Percentiles rank a stretch among this genome's conserved stretches.
Evolutionary conservation across 768 basidiomycete genomes (phyloP).

Genomic region (Boletus pseudo-olivaceus): DNA sequence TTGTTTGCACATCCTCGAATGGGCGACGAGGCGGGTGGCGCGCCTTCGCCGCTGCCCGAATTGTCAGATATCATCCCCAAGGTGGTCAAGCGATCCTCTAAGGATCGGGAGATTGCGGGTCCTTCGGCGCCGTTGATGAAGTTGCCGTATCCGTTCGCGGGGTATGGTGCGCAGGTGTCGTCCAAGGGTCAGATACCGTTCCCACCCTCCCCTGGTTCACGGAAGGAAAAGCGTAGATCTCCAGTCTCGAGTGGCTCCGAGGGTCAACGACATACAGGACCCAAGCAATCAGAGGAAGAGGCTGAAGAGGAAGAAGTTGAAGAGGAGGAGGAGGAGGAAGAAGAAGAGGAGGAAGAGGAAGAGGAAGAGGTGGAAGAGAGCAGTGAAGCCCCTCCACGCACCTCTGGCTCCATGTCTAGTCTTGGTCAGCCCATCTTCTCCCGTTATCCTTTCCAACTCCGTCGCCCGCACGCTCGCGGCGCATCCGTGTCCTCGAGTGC

Average conservation of each 20-base stretch:
- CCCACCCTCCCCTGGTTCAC: constrained; percentile 58
- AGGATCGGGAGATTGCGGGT: constrained; percentile 41
- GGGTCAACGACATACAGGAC: constrained; percentile 31
- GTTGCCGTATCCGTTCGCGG: constrained; percentile 71
- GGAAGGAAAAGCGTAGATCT: constrained; percentile 36
- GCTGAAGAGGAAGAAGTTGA: constrained; percentile 9
- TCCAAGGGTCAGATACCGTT: constrained; percentile 69
- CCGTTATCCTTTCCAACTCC: constrained; percentile 68
- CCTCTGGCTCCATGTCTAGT: constrained; percentile 81
- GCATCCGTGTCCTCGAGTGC: constrained; percentile 40
- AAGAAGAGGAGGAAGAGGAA: constrained; percentile 41
- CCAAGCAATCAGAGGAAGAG: constrained; percentile 25
- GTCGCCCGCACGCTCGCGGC: constrained; percentile 43
- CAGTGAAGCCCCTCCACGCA: constrained; percentile 57
- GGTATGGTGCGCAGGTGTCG: constrained; percentile 56
- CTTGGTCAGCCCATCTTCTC: constrained; percentile 73
- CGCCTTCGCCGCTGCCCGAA: constrained; percentile 26
- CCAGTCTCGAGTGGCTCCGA: constrained; percentile 25
- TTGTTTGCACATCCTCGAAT: constrained; percentile 55
- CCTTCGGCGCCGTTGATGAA: constrained; percentile 45
- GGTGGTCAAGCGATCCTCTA: constrained; percentile 44
- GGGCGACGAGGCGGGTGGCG: constrained; percentile 24
- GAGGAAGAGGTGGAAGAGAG: constrained; percentile 36
- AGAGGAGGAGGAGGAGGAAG: constrained; percentile 37
- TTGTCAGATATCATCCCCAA: constrained; percentile 42